Conservation (phyloP, 176 grass and related monocot species). For the Rhynchospora tenuis region DNA sequence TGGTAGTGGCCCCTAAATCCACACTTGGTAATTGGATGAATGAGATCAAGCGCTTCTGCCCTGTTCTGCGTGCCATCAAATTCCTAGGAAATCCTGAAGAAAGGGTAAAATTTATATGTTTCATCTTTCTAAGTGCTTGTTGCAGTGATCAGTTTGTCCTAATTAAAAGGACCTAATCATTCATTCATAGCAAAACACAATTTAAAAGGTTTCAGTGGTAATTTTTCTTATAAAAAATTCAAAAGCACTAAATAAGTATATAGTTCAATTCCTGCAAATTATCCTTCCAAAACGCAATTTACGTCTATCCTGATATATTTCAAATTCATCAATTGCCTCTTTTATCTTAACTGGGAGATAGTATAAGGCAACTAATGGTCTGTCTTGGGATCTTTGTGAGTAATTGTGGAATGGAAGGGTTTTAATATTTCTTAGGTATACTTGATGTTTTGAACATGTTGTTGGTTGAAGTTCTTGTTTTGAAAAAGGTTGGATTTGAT, state of each 20-base stretch:
- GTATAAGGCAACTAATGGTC: background rate
- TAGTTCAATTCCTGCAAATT: too few species aligned
- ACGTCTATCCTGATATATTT: too few species aligned
- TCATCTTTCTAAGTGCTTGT: background rate
- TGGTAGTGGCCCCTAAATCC: constrained; percentile 98
- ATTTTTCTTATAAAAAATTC: background rate
- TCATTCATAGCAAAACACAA: background rate
- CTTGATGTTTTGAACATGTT: background rate
- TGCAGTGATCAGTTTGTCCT: background rate
- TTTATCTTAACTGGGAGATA: background rate
- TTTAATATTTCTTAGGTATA: constrained; percentile 5
- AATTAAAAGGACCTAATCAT: background rate
- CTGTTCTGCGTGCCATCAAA: constrained; percentile 72
- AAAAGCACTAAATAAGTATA: too few species aligned
- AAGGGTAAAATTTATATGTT: constrained; percentile 46
- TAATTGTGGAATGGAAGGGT: background rate
- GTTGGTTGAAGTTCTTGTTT: background rate
- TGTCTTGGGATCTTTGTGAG: background rate
- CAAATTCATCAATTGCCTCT: background rate
- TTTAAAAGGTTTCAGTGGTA: background rate
- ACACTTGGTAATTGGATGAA: constrained; percentile 99
- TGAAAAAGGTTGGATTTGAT: background rate
- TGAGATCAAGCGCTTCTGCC: constrained; percentile 93
- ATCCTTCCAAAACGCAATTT: too few species aligned
- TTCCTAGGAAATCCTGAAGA: constrained; percentile 96